Percentiles rank a stretch among this genome's conserved stretches.
Conservation (phyloP, 768 basidiomycete genomes). For the Leccinum uliginosum region DNA sequence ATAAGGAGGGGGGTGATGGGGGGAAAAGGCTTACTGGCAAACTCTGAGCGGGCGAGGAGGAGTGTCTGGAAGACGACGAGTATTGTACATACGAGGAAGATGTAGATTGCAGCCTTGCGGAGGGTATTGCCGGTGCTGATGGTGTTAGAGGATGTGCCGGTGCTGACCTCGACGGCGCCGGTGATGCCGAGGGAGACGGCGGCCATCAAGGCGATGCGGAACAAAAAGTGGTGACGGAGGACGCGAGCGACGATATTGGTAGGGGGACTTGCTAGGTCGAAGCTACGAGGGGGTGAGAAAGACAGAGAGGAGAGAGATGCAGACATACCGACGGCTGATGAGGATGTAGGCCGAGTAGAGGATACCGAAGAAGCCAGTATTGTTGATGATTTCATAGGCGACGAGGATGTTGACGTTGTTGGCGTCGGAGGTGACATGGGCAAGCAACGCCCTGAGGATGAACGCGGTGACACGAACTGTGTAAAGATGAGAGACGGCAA, state of each 20-base stretch:
- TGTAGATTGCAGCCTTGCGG: slow-evolving; percentile 25
- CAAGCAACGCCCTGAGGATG: slow-evolving; percentile 15
- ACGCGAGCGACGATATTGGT: slow-evolving; percentile 12
- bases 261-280: slow-evolving; percentile 14
- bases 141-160: slow-evolving; percentile 1
- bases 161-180: slow-evolving; percentile 16
- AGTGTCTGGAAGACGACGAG: slow-evolving; percentile 18
- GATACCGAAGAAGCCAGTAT: slow-evolving; percentile 31
- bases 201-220: slow-evolving; percentile 23
- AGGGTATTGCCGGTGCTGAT: slow-evolving; percentile 20
- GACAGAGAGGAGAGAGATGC: not conserved
- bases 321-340: slow-evolving; percentile 27
- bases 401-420: slow-evolving; percentile 21
- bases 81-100: slow-evolving; percentile 26
- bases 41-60: slow-evolving; percentile 18
- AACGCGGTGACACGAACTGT: slow-evolving; percentile 18
- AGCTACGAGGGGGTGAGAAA: slow-evolving; percentile 5
- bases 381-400: slow-evolving; percentile 32
- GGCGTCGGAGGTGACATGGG: slow-evolving; percentile 16
- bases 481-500: not conserved
- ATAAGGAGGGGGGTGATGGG: not conserved
- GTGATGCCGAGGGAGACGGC: slow-evolving; percentile 29
- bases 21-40: slow-evolving; percentile 5
- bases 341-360: slow-evolving; percentile 30
- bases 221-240: slow-evolving; percentile 16